These are phyloP conservation scores for Musa beccarii DNA, from an alignment of 176 grass and related monocot species.

Conservation along the genomic window DNA sequence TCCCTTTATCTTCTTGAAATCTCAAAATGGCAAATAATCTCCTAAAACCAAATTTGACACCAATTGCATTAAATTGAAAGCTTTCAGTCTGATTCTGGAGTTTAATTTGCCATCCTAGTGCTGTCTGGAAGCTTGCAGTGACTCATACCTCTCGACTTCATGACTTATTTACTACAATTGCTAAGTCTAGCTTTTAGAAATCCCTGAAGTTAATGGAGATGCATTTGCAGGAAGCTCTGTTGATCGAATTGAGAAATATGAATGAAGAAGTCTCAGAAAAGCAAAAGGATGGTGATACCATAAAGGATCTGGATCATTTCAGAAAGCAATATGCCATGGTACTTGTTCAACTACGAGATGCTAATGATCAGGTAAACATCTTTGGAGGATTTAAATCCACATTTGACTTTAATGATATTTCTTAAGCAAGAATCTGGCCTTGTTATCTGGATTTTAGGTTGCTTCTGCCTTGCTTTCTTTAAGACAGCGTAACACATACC, in stretches of 20 bases:
- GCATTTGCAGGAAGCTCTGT: constrained; percentile 65
- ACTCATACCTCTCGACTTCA: not conserved
- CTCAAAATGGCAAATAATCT: too few species aligned
- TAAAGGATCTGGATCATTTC: constrained; percentile 83
- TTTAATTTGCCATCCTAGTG: not conserved
- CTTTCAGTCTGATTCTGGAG: too few species aligned
- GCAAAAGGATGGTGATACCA: constrained; percentile 61
- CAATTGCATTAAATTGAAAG: too few species aligned
- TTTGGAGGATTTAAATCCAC: not conserved
- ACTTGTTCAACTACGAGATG: constrained; percentile 88
- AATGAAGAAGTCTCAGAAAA: constrained; percentile 95
- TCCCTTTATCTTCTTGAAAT: too few species aligned
- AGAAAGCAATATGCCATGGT: constrained; percentile 86
- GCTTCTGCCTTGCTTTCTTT: constrained; percentile 68
- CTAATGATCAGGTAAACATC: constrained; percentile 71
- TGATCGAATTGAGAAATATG: constrained; percentile 94
- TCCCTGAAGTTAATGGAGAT: not conserved
- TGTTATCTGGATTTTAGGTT: constrained; percentile 37
- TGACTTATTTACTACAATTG: not conserved
- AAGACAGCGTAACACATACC: constrained; percentile 83
- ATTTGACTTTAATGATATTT: not conserved
- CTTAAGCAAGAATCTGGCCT: not conserved
- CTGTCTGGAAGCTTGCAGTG: not conserved
- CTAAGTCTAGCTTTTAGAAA: not conserved
- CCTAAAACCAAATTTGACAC: too few species aligned